Evolutionary conservation across 2,329 filamentous ascomycete species (phyloP), one percentile per base, ranked within the genome.

Genomic region (Cryphonectria nitschkei): DNA sequence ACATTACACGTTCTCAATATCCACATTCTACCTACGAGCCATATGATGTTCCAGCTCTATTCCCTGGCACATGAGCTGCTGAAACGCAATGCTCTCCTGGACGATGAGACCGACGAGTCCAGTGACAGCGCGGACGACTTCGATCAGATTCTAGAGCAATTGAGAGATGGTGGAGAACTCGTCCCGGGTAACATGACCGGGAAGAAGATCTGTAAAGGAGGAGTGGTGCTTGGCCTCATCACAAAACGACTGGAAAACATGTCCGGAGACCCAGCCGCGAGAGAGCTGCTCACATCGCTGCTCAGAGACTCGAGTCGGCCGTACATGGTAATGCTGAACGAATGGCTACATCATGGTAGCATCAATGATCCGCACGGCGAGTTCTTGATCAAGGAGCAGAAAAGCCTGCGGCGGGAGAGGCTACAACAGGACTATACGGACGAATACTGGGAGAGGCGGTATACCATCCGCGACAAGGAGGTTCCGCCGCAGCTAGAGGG

Each of bases 401-500:
- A 95, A 81, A 97, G 95, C 77, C 98, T 99, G 76, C 92, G 92
- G 71, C 89, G 96, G 56, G 96, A 98, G 79, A 88, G 93, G 71
- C 84, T 99, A 2, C 94, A 98, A 78, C 92, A 97, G 78, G 96
- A 99, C 80, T 99, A 98, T 77, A 99, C 95, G 0, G 96, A 99
- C 79, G 96, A 99, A 78, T 99, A 99, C 80, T 99, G 96, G 96
- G 96, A 99, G 80, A 94, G 97, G 78, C 88, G 96, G 74, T 99
- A 99, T 79, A 98, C 96, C 5, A 92, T 99, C 73, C 91, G 96
- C 71, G 94, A 97, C 73, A 90, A 93, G 65, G 93, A 97, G 72
- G 91, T 98, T 0, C 96, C 96, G 3, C 95, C 95, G 11, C 96
- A 99, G 78, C 87, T 99, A 5, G 92, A 96, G 78, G 90, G 88